Evolutionary conservation across 139 green algal species (phyloP), one percentile per base, ranked within the genome.

Genomic region (Chlorella sp.): DNA sequence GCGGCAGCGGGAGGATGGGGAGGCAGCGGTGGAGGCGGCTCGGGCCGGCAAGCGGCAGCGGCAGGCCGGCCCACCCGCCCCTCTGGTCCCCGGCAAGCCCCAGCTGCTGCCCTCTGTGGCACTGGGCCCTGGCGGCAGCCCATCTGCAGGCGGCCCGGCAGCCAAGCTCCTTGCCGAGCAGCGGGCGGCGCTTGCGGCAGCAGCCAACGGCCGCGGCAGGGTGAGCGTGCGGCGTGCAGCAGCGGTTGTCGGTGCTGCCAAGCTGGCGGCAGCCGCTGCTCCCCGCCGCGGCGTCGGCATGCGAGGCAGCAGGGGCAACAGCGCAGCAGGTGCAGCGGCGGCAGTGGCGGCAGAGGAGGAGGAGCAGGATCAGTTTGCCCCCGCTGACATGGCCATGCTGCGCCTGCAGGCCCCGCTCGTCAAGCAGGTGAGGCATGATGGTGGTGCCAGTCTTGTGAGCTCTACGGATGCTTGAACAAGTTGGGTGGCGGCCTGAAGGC

Each of bases 321-420:
- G 41, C 26, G 64, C 64, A 40, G 74, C 46, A 81, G 46, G n/a
- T 8, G 75, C 34, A 51, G 75, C 51, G 46, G 75, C 76, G 22
- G 41, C 7, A 43, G 28, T 38, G 68, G 38, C 68, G 36, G 41
- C 28, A 43, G 22, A 54, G 40, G 69, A 54, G 34, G 48, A 81
- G 54, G 51, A 38, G 24, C 16, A 20, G n/a, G n/a, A 69, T 51
- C 28, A 51, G 75, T 51, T 26, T 32, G 9, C 17, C 4, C 74
- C 46, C 1, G 75, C 75, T 9, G 51, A 82, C 76, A 82, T 82
- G 76, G 56, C 43, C 16, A 28, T 62, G 26, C 76, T 82, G 19
- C 76, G 76, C 28, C 24, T 26, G 38, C 30, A 13, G 9, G 56
- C 56, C 34, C 76, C 76, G 26, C 40, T 58, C 7, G 26, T 82